Percentiles rank a stretch among this genome's conserved stretches.
phyloP scores from a whole-genome alignment of 495 filamentous ascomycete species.

The Lepraria neglecta region DNA sequence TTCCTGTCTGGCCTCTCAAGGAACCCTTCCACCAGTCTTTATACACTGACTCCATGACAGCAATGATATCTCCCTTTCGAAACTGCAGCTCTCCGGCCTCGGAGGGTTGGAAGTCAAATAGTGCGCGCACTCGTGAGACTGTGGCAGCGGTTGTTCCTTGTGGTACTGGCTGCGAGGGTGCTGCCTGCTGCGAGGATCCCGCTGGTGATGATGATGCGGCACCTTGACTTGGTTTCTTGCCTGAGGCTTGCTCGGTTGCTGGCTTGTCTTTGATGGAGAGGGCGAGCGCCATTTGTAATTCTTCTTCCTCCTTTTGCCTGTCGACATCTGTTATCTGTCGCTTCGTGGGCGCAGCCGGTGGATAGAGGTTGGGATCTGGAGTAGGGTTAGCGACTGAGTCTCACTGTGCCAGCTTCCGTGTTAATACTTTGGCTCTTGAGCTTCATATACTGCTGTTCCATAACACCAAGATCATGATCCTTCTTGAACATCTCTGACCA shows the following conservation, averaged over 20 bases:
- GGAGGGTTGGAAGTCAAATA: slow-evolving; percentile 91
- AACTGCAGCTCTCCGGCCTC: slow-evolving; percentile 94
- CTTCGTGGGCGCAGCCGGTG: slow-evolving; percentile 89
- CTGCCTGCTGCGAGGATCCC: slow-evolving; percentile 38
- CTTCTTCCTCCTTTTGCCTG: slow-evolving; percentile 93
- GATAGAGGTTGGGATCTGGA: slow-evolving; percentile 81
- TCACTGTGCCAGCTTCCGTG: neutral
- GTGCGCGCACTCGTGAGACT: slow-evolving; percentile 84
- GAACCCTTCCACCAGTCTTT: slow-evolving; percentile 99
- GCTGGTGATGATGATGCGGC: slow-evolving; percentile 33
- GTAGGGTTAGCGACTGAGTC: slow-evolving; percentile 21
- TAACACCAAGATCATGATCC: slow-evolving; percentile 90
- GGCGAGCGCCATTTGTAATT: slow-evolving; percentile 91
- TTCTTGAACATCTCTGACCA: slow-evolving; percentile 92
- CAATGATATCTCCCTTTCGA: slow-evolving; percentile 93
- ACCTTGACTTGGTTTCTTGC: slow-evolving; percentile 33
- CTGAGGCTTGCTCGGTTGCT: slow-evolving; percentile 31
- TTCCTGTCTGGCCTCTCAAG: slow-evolving; percentile 86
- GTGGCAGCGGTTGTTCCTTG: slow-evolving; percentile 90
- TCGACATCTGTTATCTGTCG: slow-evolving; percentile 82
- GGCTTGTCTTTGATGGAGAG: slow-evolving; percentile 82
- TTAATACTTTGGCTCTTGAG: slow-evolving; percentile 68
- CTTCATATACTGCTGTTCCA: slow-evolving; percentile 90
- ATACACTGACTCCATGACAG: slow-evolving; percentile 93
- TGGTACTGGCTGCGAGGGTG: slow-evolving; percentile 45